A percentile compares a stretch with the other conserved stretches of the same genome.
Evolutionary conservation across 2,329 filamentous ascomycete genomes (phyloP).

Genomic region (Aureobasidium leucospermi): DNA sequence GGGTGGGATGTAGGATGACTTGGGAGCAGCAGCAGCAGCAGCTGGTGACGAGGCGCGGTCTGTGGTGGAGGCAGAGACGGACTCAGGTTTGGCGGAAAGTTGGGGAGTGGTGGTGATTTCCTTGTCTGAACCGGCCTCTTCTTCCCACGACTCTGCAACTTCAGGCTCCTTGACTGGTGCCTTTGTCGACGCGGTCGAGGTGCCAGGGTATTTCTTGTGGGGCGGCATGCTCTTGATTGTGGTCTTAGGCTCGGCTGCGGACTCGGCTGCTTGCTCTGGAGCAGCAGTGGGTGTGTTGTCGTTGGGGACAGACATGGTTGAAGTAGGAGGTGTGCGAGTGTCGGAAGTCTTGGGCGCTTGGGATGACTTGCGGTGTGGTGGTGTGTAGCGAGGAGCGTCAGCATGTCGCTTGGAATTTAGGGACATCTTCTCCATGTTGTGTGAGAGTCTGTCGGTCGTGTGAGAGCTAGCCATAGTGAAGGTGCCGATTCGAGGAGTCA

Average conservation of each 20-base stretch:
- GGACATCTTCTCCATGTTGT: neutral
- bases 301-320: too few relatives aligned
- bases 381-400: neutral
- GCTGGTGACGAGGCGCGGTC: conserved; percentile 34
- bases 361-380: conserved; percentile 3
- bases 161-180: conserved; percentile 25
- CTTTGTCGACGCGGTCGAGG: neutral
- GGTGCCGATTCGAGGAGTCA: neutral
- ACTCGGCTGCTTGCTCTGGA: neutral
- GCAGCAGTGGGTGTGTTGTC: neutral
- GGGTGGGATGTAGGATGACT: conserved; percentile 19
- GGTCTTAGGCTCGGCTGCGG: neutral
- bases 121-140: conserved; percentile 40
- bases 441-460: neutral
- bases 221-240: neutral
- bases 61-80: conserved; percentile 47
- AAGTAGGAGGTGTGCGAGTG: neutral
- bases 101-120: conserved; percentile 24
- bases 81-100: conserved; percentile 21
- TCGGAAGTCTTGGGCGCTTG: neutral
- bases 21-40: conserved; percentile 56
- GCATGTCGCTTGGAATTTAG: neutral
- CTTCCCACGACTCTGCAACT: conserved; percentile 69
- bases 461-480: neutral
- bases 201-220: neutral